Conservation (phyloP, 495 filamentous ascomycete genomes). For the Penicillium subrubescens region DNA sequence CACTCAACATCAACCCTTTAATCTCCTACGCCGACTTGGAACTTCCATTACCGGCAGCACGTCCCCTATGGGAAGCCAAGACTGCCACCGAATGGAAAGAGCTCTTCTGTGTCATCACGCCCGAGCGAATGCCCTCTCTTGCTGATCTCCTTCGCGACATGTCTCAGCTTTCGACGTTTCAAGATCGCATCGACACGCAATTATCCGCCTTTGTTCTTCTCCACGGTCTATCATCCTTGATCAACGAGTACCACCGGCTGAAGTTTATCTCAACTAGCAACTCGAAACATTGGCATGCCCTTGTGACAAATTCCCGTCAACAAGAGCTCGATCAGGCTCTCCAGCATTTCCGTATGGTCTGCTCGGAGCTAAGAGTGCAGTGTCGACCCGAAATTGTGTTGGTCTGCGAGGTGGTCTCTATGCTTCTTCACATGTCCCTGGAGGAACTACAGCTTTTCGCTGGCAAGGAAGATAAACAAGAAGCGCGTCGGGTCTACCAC, state of each 20-base stretch:
- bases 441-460: slow-evolving; percentile 68
- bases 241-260: slow-evolving; percentile 62
- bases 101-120: slow-evolving; percentile 41
- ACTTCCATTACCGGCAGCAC: slow-evolving; percentile 57
- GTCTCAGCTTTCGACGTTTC: slow-evolving; percentile 40
- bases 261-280: slow-evolving; percentile 47
- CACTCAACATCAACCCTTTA: slow-evolving; percentile 55
- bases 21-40: slow-evolving; percentile 68
- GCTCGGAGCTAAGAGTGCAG: slow-evolving; percentile 24
- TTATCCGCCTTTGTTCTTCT: slow-evolving; percentile 54
- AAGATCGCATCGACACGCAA: slow-evolving; percentile 51
- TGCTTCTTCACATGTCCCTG: slow-evolving; percentile 62
- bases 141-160: slow-evolving; percentile 56
- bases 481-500: slow-evolving; percentile 55
- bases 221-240: slow-evolving; percentile 58
- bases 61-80: slow-evolving; percentile 58
- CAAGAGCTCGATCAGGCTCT: slow-evolving; percentile 50
- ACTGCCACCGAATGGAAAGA: slow-evolving; percentile 59
- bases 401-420: slow-evolving; percentile 56
- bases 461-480: slow-evolving; percentile 63
- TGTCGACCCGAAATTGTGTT: slow-evolving; percentile 40
- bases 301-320: slow-evolving; percentile 53
- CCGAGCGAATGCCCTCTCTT: slow-evolving; percentile 47
- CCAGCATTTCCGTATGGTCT: slow-evolving; percentile 46
- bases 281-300: slow-evolving; percentile 46